Percentiles rank a stretch among this genome's conserved stretches.
Evolutionary conservation across 306 rosid species (phyloP).

Genomic region (Coriaria nepalensis): DNA sequence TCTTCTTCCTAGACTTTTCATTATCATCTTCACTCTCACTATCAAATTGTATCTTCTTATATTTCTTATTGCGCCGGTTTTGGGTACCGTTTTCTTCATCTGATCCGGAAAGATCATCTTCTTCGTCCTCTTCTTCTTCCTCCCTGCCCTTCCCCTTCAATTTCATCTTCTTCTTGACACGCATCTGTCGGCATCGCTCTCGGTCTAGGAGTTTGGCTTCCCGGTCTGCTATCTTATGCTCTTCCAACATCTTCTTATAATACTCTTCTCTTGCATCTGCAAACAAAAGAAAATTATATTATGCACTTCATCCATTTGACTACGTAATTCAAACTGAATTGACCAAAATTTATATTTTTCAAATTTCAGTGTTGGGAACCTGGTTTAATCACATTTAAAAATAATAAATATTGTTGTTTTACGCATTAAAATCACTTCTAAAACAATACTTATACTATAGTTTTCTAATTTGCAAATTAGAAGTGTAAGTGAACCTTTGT

Average conservation of each 20-base stretch:
- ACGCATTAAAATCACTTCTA: too few species aligned
- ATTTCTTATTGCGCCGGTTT: conserved; percentile 30
- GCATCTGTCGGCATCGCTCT: conserved; percentile 52
- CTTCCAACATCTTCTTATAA: conserved; percentile 65
- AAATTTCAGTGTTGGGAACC: too few species aligned
- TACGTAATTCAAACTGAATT: too few species aligned
- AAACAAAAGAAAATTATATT: neutral
- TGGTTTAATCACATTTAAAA: too few species aligned
- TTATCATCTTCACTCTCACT: conserved; percentile 45
- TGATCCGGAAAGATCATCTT: conserved; percentile 34
- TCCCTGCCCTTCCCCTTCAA: conserved; percentile 36
- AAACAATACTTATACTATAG: too few species aligned
- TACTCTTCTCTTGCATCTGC: conserved; percentile 56
- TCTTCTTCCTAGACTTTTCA: conserved; percentile 23
- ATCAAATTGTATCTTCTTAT: conserved; percentile 33
- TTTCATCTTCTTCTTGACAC: conserved; percentile 58
- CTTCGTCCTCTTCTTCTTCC: conserved; percentile 21
- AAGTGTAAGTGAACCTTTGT: conserved; percentile 37
- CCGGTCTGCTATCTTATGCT: conserved; percentile 58
- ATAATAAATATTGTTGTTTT: too few species aligned
- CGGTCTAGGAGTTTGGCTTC: conserved; percentile 61
- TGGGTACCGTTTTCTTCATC: conserved; percentile 25
- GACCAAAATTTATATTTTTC: too few species aligned
- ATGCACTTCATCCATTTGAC: too few species aligned
- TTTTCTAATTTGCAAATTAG: conserved; percentile 1